A percentile compares a stretch with the other conserved stretches of the same genome.
These are phyloP conservation scores for Pichia sp. DNA, from an alignment of 1,139 yeast species.

Conservation along the genomic window DNA sequence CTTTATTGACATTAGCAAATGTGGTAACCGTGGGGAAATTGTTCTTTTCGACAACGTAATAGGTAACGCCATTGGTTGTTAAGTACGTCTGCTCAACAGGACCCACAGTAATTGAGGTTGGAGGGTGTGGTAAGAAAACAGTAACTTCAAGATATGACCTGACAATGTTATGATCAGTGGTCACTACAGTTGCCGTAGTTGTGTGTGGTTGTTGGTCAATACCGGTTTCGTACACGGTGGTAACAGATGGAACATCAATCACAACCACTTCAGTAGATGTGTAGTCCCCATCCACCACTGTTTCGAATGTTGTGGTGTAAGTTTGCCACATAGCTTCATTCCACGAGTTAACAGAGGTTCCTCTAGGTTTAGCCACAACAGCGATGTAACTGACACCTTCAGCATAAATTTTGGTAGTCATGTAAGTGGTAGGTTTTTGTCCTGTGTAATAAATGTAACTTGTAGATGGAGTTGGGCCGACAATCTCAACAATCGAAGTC, in stretches of 20 bases:
- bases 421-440: background rate
- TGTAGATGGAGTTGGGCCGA: slow-evolving; percentile 8
- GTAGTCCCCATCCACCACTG: background rate
- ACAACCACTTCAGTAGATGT: background rate
- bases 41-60: slow-evolving; percentile 3
- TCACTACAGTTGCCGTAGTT: background rate
- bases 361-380: slow-evolving; percentile 2
- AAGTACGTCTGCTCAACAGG: slow-evolving; percentile 1
- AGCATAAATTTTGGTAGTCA: slow-evolving; percentile 2
- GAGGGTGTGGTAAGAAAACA: slow-evolving; percentile 3
- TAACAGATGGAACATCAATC: background rate
- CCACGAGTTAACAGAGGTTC: background rate
- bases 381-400: slow-evolving; percentile 2
- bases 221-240: background rate
- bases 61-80: slow-evolving; percentile 2
- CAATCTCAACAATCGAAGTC: slow-evolving; percentile 5
- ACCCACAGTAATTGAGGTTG: slow-evolving; percentile 2
- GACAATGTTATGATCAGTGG: background rate
- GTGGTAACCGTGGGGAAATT: slow-evolving; percentile 3
- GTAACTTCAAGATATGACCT: slow-evolving; percentile 2
- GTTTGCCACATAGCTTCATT: background rate
- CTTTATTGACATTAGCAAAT: background rate
- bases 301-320: background rate
- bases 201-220: background rate
- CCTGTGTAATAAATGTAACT: background rate